Base-by-base conservation (phyloP, 2,329 filamentous ascomycete species). In the Stagonosporopsis chrysanthemi region DNA sequence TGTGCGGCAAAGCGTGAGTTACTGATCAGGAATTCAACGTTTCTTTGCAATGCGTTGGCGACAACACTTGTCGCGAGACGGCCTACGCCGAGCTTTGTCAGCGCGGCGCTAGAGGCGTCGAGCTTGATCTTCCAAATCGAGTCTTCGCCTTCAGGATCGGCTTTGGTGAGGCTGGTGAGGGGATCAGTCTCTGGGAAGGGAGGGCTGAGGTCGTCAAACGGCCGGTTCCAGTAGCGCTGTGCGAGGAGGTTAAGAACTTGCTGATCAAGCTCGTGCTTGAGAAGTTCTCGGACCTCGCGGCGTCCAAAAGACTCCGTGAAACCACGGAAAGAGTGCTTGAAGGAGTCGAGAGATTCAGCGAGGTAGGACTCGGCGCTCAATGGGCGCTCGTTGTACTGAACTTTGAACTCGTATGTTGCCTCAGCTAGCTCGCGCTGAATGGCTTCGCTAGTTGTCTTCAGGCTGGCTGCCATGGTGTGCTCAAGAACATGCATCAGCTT, bases 401-500 rank as follows among this genome's bases (percentile, higher is more conserved):
- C 95, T 76, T 99, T 99, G 83, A 97, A 99, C 77, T 99, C 94
- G 72, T 99, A 99, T 0, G 91, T 94, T 3, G 95, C 93, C 77
- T 99, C 95, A 70, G 97, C 94, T 0, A 99, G 86, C 75, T 99
- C 95, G 74, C 97, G 92, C 60, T 90, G 89, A 64, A 99, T 97
- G 9, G 92, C 92, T 72, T 97, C 92, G 67, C 90, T 91, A 3
- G 95, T 99, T 52, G 87, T 88, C 67, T 95, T 90, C 52, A 99
- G 82, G 69, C 91, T 97, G 31, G 91, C 87, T 26, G 94, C 94
- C 96, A 99, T 99, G 4, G 92, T 97, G 71, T 97, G 90, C 76
- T 99, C 95, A 35, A 99, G 84, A 35, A 98, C 92, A 63, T 93
- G 88, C 94, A 99, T 99, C 50, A 99, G 83, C 77, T 97, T 98